These are phyloP conservation scores for Kuraishia hungarica DNA, from an alignment of 805 yeast species.

Conservation along the genomic window DNA sequence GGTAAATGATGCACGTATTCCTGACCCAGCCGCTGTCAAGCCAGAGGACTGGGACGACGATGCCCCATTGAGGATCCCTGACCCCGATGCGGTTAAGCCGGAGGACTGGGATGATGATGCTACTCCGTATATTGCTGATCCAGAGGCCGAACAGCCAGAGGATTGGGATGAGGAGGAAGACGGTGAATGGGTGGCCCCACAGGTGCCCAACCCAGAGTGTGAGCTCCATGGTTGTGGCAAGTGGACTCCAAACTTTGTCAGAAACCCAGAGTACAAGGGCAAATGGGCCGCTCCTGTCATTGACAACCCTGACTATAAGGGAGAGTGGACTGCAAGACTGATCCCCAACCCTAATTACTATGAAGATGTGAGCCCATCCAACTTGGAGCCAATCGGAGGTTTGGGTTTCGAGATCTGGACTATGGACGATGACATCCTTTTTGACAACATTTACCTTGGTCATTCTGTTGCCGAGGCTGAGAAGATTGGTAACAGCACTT, in stretches of 20 bases:
- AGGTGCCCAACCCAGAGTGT: slow-evolving; percentile 69
- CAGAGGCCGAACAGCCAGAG: slow-evolving; percentile 57
- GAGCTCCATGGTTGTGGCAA: slow-evolving; percentile 66
- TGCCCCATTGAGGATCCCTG: slow-evolving; percentile 55
- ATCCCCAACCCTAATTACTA: slow-evolving; percentile 65
- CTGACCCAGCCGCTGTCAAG: slow-evolving; percentile 60
- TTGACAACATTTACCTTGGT: slow-evolving; percentile 82
- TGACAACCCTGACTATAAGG: slow-evolving; percentile 69
- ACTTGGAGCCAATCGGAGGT: slow-evolving; percentile 64
- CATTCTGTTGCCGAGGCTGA: slow-evolving; percentile 84
- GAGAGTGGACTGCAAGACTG: slow-evolving; percentile 64
- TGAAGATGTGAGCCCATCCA: slow-evolving; percentile 49
- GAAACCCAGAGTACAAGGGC: slow-evolving; percentile 68
- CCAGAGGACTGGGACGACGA: slow-evolving; percentile 84
- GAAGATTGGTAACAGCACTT: slow-evolving; percentile 69
- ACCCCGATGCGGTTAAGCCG: slow-evolving; percentile 63
- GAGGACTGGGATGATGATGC: slow-evolving; percentile 70
- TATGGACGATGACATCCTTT: slow-evolving; percentile 64
- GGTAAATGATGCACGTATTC: slow-evolving; percentile 62
- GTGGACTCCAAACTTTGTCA: slow-evolving; percentile 63
- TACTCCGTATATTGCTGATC: slow-evolving; percentile 54
- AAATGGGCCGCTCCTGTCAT: slow-evolving; percentile 67
- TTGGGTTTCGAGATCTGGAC: slow-evolving; percentile 89
- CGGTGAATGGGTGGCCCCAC: slow-evolving; percentile 76
- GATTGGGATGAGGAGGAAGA: slow-evolving; percentile 90